A percentile compares a stretch with the other conserved stretches of the same genome.
These are phyloP conservation scores for Mortierella claussenii DNA, from an alignment of 192 early-diverging fungal species.

Conservation along the genomic window DNA sequence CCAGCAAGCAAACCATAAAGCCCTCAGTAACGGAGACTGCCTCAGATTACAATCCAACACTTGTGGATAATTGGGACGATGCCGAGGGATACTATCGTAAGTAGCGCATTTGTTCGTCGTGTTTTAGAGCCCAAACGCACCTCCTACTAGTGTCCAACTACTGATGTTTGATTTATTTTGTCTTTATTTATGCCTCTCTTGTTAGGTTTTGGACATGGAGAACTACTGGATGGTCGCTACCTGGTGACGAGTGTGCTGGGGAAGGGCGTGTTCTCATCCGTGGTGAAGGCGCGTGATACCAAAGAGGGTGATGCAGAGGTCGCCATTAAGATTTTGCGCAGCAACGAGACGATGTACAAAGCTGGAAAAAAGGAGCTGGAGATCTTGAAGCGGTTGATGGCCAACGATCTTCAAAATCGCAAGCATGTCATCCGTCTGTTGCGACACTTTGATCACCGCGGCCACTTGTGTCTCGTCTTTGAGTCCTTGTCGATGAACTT, in stretches of 20 bases:
- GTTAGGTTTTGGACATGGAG: slow-evolving; percentile 81
- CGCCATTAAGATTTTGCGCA: slow-evolving; percentile 96
- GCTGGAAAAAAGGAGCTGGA: slow-evolving; percentile 92
- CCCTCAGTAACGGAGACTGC: slow-evolving; percentile 33
- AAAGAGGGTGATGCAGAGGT: slow-evolving; percentile 78
- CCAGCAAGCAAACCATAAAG: slow-evolving; percentile 20
- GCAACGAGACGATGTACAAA: slow-evolving; percentile 94
- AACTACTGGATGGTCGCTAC: slow-evolving; percentile 88
- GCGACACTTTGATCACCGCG: slow-evolving; percentile 90
- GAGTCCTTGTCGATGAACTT: slow-evolving; percentile 94
- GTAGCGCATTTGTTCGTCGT: slow-evolving; percentile 22
- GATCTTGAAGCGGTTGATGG: slow-evolving; percentile 88
- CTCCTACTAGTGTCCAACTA: neutral
- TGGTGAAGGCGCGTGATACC: slow-evolving; percentile 88
- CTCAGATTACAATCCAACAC: slow-evolving; percentile 58
- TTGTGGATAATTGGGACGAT: slow-evolving; percentile 96
- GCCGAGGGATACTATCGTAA: slow-evolving; percentile 96
- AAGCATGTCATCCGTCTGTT: slow-evolving; percentile 89
- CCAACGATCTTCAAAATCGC: slow-evolving; percentile 86
- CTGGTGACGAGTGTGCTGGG: slow-evolving; percentile 87
- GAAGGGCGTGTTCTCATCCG: slow-evolving; percentile 95
- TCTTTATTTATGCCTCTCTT: neutral
- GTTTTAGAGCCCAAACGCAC: too few relatives aligned
- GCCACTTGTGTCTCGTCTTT: slow-evolving; percentile 94
- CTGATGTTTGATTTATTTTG: slow-evolving; percentile 1